Base-by-base conservation (phyloP, 345 rosid species). In the Syzygium aromaticum region DNA sequence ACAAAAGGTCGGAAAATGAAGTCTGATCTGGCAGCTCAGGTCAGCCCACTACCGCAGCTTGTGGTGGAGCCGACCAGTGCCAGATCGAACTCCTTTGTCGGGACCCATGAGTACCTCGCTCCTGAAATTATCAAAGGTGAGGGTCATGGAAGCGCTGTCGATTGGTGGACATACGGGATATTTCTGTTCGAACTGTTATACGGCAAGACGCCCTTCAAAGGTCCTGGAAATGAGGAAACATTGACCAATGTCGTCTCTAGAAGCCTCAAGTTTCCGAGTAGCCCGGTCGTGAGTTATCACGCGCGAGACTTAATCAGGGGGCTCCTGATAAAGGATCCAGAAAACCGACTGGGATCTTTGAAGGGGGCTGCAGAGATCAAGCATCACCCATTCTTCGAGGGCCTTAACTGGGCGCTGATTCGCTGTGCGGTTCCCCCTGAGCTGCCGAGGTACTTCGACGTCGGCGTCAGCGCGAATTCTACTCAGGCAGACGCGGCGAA, bases 91-190 rank as follows among this genome's bases (percentile, higher is more conserved):
- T 95, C 98, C 85, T 95, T 95, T 85, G 98, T 95, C 1, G 98
- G 98, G 64, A 94, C 97, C 15, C 94, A 94, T 40, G 98, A 95
- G 86, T 95, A 95, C 91, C 92, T 95, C 67, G 96, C 96, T 56
- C 98, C 98, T 14, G 98, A 95, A 89, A 95, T 95, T 86, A 91
- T 95, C 93, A 94, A 94, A 89, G 94, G 95, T 16, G 96, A 95
- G 83, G 97, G 96, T 73, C 98, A 95, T 87, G 98, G 98, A 84
- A 94, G 92, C 87, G 93, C 98, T 27, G 98, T 95, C 64, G 98
- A 95, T 87, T 95, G 98, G 98, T 95, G 98, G 96, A 95, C 94
- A 8, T 94, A 92, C n/a, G 98, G 98, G 25, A 93, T 95, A 87
- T 94, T 95, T 88, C 88, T 95, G 86, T 95, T 90, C 53, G 98